Percentiles rank a stretch among this genome's conserved stretches.
Conservation (phyloP, 306 rosid genomes). For the Rosa lucieae region DNA sequence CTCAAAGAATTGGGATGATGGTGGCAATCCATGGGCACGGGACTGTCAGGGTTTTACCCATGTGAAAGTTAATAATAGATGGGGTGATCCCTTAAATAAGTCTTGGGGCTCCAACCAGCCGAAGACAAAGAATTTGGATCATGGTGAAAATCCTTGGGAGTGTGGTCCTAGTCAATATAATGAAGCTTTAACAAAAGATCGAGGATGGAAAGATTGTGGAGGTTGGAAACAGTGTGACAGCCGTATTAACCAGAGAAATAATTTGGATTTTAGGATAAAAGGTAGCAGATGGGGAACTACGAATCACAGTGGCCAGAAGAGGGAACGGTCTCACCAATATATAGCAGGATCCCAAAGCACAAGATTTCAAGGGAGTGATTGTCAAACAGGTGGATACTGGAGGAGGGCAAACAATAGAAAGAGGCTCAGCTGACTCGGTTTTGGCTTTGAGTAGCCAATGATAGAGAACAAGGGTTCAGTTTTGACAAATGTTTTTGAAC, state of each 20-base stretch:
- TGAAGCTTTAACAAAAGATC: slow-evolving; percentile 27
- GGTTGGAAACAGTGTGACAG: slow-evolving; percentile 42
- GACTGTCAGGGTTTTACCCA: slow-evolving; percentile 18
- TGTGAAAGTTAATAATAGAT: slow-evolving; percentile 26
- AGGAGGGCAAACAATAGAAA: slow-evolving; percentile 41
- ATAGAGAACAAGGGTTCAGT: slow-evolving; percentile 6
- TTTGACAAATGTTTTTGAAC: slow-evolving; percentile 6
- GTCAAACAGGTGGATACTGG: slow-evolving; percentile 40
- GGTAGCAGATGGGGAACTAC: slow-evolving; percentile 30
- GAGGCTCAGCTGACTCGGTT: slow-evolving; percentile 45
- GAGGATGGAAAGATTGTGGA: slow-evolving; percentile 39
- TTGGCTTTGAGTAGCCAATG: slow-evolving; percentile 26
- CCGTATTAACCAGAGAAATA: slow-evolving; percentile 28
- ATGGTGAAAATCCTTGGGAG: slow-evolving; percentile 35
- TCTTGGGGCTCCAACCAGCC: slow-evolving; percentile 42
- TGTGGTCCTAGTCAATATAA: slow-evolving; percentile 28
- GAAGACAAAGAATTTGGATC: slow-evolving; percentile 27
- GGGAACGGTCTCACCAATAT: slow-evolving; percentile 30
- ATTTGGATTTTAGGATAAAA: slow-evolving; percentile 34
- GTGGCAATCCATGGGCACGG: slow-evolving; percentile 28
- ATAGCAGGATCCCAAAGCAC: slow-evolving; percentile 30
- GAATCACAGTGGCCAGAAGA: slow-evolving; percentile 36
- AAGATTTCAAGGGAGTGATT: slow-evolving; percentile 41
- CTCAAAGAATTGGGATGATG: slow-evolving; percentile 30
- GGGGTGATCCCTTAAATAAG: slow-evolving; percentile 40